Evolutionary conservation across 768 basidiomycete genomes (phyloP).

Genomic region (Chiua virens): DNA sequence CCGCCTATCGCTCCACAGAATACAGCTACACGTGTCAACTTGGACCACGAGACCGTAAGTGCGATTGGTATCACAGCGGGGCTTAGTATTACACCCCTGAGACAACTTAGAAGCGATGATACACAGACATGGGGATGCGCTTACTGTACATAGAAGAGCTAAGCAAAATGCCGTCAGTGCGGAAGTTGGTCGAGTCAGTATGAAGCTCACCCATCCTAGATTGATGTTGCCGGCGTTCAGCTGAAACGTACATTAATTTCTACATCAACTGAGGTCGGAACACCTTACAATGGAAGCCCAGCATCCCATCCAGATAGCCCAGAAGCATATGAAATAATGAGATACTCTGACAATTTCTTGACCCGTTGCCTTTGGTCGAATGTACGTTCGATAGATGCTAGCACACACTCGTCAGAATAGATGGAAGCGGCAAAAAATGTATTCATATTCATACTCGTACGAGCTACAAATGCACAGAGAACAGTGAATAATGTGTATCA

Average conservation of each 20-base stretch:
- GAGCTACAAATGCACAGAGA: slow-evolving; percentile 29
- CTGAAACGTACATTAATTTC: slow-evolving; percentile 20
- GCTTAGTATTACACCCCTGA: slow-evolving; percentile 48
- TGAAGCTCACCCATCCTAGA: slow-evolving; percentile 43
- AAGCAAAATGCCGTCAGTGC: slow-evolving; percentile 2
- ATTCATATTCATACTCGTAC: slow-evolving; percentile 39
- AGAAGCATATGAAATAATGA: slow-evolving; percentile 42
- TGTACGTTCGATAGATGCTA: slow-evolving; percentile 41
- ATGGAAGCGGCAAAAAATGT: no score
- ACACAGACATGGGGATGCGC: not conserved
- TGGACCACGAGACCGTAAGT: slow-evolving; percentile 47
- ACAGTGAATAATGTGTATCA: not conserved
- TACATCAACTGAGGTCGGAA: not conserved
- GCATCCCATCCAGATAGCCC: slow-evolving; percentile 45
- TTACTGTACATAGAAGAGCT: slow-evolving; percentile 49
- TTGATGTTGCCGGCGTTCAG: slow-evolving; percentile 46
- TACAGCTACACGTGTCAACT: slow-evolving; percentile 41
- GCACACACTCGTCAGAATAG: not conserved
- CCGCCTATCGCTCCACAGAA: slow-evolving; percentile 42
- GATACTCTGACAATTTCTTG: slow-evolving; percentile 41
- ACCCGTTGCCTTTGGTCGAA: slow-evolving; percentile 36
- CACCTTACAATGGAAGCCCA: slow-evolving; percentile 38
- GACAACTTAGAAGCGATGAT: not conserved
- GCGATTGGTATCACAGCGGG: slow-evolving; percentile 52
- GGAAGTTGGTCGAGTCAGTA: not conserved